These are phyloP conservation scores for Penicillium ochrochloron DNA, from an alignment of 495 filamentous ascomycete species.

Conservation along the genomic window DNA sequence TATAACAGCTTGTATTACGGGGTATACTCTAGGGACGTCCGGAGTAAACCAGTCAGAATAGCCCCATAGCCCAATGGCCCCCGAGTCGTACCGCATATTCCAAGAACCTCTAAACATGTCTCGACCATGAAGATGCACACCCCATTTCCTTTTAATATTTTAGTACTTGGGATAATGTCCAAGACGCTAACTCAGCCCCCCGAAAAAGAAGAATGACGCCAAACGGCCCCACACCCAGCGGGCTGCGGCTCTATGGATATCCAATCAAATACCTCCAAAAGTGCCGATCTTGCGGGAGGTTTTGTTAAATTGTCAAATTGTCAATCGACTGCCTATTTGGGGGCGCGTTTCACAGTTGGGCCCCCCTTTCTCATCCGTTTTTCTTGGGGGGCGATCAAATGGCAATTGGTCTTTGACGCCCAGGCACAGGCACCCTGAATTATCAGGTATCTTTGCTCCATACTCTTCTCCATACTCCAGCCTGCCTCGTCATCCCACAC, in stretches of 20 bases:
- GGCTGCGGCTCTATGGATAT: slow-evolving; percentile 7
- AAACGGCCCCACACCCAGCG: slow-evolving; percentile 3
- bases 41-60: no score
- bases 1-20: no score
- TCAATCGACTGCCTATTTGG: slow-evolving; percentile 11
- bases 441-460: no score
- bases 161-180: no score
- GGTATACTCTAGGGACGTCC: no score
- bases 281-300: slow-evolving; percentile 11
- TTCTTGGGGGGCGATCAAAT: background rate
- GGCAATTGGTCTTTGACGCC: no score
- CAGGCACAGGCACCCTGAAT: background rate
- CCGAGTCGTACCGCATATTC: no score
- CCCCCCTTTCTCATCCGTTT: background rate
- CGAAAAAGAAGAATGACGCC: slow-evolving; percentile 10
- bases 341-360: slow-evolving; percentile 13
- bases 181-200: background rate
- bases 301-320: slow-evolving; percentile 7
- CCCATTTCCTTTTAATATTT: no score
- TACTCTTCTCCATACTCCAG: no score
- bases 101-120: no score
- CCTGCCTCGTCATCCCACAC: slow-evolving; percentile 10
- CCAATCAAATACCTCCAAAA: background rate
- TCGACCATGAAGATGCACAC: no score
- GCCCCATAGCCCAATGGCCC: no score